Conservation (phyloP, 805 yeast species). For the Candida piceae region DNA sequence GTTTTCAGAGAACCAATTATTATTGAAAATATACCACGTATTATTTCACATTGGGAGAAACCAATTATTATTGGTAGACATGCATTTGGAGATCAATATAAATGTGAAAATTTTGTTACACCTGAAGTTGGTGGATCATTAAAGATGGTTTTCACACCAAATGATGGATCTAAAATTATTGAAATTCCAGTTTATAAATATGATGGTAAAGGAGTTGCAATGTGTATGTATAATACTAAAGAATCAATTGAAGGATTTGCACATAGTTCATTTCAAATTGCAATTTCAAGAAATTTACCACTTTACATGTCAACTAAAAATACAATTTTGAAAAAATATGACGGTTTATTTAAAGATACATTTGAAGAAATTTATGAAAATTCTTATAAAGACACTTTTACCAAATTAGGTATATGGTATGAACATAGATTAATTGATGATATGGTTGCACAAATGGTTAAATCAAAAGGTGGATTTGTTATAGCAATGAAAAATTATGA, state of each 20-base stretch:
- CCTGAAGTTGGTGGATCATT: slow-evolving; percentile 58
- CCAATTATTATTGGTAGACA: slow-evolving; percentile 85
- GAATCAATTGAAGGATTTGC: slow-evolving; percentile 75
- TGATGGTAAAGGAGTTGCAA: slow-evolving; percentile 65
- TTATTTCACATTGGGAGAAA: slow-evolving; percentile 75
- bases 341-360: slow-evolving; percentile 78
- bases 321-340: slow-evolving; percentile 77
- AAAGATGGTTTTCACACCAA: slow-evolving; percentile 62
- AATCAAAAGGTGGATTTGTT: slow-evolving; percentile 77
- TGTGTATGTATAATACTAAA: slow-evolving; percentile 82
- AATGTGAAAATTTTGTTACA: slow-evolving; percentile 68
- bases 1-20: slow-evolving; percentile 83
- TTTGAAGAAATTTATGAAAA: slow-evolving; percentile 62
- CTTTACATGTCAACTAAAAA: slow-evolving; percentile 71
- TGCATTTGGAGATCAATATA: slow-evolving; percentile 81
- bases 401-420: slow-evolving; percentile 57
- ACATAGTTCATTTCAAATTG: slow-evolving; percentile 73
- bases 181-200: slow-evolving; percentile 55
- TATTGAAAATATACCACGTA: slow-evolving; percentile 65
- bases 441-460: slow-evolving; percentile 86
- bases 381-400: slow-evolving; percentile 53
- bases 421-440: slow-evolving; percentile 83
- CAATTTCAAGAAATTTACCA: slow-evolving; percentile 57
- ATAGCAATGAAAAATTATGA: slow-evolving; percentile 81
- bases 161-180: slow-evolving; percentile 46